Base-by-base conservation (phyloP, 495 filamentous ascomycete species). In the Xeromyces bisporus region DNA sequence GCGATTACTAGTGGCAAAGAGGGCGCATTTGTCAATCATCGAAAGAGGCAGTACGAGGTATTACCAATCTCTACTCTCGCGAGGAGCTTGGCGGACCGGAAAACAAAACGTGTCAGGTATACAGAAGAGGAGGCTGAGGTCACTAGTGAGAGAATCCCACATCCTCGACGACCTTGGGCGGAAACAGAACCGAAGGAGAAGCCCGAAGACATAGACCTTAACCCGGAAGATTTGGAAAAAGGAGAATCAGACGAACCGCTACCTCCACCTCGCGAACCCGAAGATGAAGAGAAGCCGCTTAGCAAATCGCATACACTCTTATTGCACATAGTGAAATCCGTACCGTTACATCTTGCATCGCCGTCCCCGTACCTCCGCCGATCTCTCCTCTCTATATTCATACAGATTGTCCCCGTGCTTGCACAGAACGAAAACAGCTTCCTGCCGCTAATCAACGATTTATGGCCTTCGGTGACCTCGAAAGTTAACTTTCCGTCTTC, bases 291-390 rank as follows among this genome's bases (percentile, higher is more conserved):
- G 26, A 70, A 67, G 32, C 44, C 71, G 37, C 26, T 78, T 17
- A 64, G 44, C 46, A 66, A 62, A 50, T 46, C 58, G 0, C 59
- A 83, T 50, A 60, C 58, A 11, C 64, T 86, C 6, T 63, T 86
- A 8, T 59, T 73, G 16, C 66, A 67, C 15, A 77, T 91, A 32
- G 64, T 75, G 36, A 69, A 66, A 29, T 67, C 74, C 13, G 77
- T 73, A n/a, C 79, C 76, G 41, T 75, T 86, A 39, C 81, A 93
- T 51, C 68, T 94, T n/a, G 79, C 82, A 20, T 79, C 80, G 0
- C 71, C 82, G 3, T 80, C 83, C 2, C 75, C 81, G 0, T 64
- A 71, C 18, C 69, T 97, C 16, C 80, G 87, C 16, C 67, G 69
- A 13, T 77, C 72, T 2, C 66, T 94, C 1, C 69, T 93, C 27